phyloP scores from a whole-genome alignment of 306 rosid genomes.

The Lablab purpureus region DNA sequence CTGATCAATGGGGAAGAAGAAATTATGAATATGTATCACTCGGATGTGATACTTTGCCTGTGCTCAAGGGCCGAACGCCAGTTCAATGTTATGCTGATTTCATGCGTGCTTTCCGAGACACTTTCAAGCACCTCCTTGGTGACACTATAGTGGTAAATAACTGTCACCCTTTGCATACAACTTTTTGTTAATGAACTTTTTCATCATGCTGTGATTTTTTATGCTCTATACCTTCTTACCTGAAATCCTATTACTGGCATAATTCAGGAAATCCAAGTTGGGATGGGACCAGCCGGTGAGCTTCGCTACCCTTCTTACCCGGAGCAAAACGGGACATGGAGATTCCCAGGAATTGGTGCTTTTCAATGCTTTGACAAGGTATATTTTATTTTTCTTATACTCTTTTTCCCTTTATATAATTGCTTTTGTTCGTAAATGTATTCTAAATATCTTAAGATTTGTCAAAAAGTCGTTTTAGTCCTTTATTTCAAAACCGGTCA shows the following conservation, averaged over 20 bases:
- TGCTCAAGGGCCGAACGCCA: conserved; percentile 91
- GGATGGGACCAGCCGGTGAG: conserved; percentile 99
- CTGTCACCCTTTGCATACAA: background rate
- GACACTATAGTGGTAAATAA: conserved; percentile 86
- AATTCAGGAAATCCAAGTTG: conserved; percentile 95
- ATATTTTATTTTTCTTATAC: background rate
- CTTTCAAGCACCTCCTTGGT: conserved; percentile 82
- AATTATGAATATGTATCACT: conserved; percentile 86
- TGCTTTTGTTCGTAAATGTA: background rate
- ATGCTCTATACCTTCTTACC: background rate
- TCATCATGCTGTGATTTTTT: background rate
- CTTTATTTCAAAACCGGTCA: background rate
- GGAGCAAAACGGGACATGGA: conserved; percentile 90
- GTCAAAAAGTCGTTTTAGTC: accelerated
- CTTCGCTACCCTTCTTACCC: conserved; percentile 98
- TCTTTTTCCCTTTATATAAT: background rate
- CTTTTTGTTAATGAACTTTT: background rate
- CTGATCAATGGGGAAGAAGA: conserved; percentile 98
- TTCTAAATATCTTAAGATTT: background rate
- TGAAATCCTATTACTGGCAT: background rate
- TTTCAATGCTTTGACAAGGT: conserved; percentile 99
- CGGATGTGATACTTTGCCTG: conserved; percentile 86
- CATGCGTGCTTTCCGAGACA: conserved; percentile 89
- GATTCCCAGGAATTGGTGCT: conserved; percentile 95
- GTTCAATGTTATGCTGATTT: conserved; percentile 93